Percentiles rank a stretch among this genome's conserved stretches.
Evolutionary conservation across 768 basidiomycete genomes (phyloP).

Genomic region (Trichaptum fuscoviolaceum): DNA sequence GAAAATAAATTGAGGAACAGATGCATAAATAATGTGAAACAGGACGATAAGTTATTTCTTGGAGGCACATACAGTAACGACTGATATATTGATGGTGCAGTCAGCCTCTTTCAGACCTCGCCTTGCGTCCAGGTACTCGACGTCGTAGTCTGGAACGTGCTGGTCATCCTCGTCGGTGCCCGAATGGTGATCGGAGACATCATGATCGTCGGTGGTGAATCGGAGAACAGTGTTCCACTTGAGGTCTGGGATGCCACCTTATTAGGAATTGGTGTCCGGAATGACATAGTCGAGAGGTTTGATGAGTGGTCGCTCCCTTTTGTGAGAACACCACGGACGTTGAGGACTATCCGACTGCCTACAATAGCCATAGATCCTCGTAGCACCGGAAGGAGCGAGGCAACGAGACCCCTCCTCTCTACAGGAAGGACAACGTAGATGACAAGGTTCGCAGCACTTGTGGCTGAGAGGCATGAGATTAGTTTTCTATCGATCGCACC

Average conservation of each 20-base stretch:
- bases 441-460: constrained; percentile 2
- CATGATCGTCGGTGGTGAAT: background rate
- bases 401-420: background rate
- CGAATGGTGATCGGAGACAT: background rate
- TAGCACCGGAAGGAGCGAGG: background rate
- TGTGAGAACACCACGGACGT: background rate
- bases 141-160: background rate
- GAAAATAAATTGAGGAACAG: background rate
- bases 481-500: background rate
- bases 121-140: background rate
- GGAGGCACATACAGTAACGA: background rate
- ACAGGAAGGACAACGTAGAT: background rate
- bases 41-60: background rate
- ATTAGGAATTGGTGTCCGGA: background rate
- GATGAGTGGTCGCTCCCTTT: background rate
- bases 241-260: background rate
- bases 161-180: background rate
- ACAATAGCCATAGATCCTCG: background rate
- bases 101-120: background rate
- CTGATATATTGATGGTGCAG: background rate
- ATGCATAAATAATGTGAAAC: background rate
- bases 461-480: background rate
- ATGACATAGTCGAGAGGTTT: background rate
- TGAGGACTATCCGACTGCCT: background rate
- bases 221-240: background rate